A percentile compares a stretch with the other conserved stretches of the same genome.
phyloP scores from a whole-genome alignment of 2,329 filamentous ascomycete genomes.

The Simplicillium aogashimaense region DNA sequence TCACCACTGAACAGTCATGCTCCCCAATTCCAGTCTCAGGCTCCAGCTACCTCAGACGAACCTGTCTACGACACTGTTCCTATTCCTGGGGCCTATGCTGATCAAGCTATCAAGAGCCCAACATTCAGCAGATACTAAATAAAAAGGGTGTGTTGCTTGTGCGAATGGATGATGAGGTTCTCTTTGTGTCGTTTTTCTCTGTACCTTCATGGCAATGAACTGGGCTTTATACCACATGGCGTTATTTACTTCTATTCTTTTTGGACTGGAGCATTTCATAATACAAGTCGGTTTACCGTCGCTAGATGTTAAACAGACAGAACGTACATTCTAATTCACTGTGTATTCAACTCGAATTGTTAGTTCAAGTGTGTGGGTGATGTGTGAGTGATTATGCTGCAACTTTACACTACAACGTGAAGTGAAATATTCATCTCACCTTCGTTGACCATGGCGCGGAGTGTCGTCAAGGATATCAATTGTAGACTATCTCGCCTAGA shows the following conservation, averaged over 20 bases:
- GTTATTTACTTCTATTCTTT: background rate
- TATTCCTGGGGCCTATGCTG: constrained; percentile 75
- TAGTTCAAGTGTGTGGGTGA: no score
- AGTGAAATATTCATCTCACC: background rate
- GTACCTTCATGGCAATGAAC: background rate
- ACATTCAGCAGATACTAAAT: constrained; percentile 14
- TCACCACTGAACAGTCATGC: constrained; percentile 13
- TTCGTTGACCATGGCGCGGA: background rate
- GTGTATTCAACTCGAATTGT: no score
- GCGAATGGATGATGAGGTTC: background rate
- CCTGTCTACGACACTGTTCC: constrained; percentile 77
- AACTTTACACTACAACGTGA: background rate
- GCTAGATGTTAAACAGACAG: no score
- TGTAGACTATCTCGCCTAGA: background rate
- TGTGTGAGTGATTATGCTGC: no score
- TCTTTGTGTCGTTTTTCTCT: constrained; percentile 3
- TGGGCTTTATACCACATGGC: constrained; percentile 1
- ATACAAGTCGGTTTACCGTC: no score
- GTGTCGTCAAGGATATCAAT: background rate
- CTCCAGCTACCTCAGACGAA: constrained; percentile 66
- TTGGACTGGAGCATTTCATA: background rate
- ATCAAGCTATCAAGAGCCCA: constrained; percentile 42
- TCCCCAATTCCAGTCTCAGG: constrained; percentile 47
- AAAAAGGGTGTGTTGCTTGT: background rate
- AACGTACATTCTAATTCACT: no score